phyloP scores from a whole-genome alignment of 768 basidiomycete species.

The Lactarius hengduanensis region DNA sequence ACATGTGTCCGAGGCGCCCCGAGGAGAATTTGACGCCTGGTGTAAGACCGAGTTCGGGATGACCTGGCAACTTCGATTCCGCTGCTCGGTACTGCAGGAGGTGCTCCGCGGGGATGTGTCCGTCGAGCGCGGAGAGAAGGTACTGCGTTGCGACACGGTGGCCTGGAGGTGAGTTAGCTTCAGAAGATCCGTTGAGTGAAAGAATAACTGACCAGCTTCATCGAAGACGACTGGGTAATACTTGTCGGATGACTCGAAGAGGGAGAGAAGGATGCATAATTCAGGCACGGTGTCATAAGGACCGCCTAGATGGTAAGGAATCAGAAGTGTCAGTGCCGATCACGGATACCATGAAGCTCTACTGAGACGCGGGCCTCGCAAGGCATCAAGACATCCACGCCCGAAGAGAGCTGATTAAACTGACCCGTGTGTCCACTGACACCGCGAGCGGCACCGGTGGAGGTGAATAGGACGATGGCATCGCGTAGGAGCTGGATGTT shows the following conservation, averaged over 20 bases:
- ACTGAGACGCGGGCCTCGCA: neutral
- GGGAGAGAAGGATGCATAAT: conserved; percentile 71
- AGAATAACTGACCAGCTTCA: conserved; percentile 64
- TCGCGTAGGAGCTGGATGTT: conserved; percentile 85
- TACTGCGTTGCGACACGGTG: conserved; percentile 92
- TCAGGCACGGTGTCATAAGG: conserved; percentile 74
- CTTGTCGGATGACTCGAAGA: conserved; percentile 64
- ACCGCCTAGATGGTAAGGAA: conserved; percentile 36
- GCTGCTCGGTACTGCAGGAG: conserved; percentile 85
- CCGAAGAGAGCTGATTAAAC: conserved; percentile 1
- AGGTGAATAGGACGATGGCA: conserved; percentile 83
- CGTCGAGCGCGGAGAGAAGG: conserved; percentile 75
- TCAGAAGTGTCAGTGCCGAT: neutral
- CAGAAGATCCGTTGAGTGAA: conserved; percentile 2
- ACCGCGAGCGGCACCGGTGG: conserved; percentile 81
- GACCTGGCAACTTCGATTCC: conserved; percentile 82
- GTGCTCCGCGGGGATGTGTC: conserved; percentile 67
- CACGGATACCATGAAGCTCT: neutral
- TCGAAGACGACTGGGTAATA: conserved; percentile 74
- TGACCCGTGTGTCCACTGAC: conserved; percentile 83
- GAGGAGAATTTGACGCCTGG: conserved; percentile 94
- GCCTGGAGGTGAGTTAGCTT: conserved; percentile 43
- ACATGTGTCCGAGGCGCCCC: conserved; percentile 90
- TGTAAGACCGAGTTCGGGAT: conserved; percentile 85
- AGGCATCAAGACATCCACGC: neutral